A percentile compares a stretch with the other conserved stretches of the same genome.
Evolutionary conservation across 2,329 filamentous ascomycete species (phyloP).

Genomic region (Dendrostoma leiphaemia): DNA sequence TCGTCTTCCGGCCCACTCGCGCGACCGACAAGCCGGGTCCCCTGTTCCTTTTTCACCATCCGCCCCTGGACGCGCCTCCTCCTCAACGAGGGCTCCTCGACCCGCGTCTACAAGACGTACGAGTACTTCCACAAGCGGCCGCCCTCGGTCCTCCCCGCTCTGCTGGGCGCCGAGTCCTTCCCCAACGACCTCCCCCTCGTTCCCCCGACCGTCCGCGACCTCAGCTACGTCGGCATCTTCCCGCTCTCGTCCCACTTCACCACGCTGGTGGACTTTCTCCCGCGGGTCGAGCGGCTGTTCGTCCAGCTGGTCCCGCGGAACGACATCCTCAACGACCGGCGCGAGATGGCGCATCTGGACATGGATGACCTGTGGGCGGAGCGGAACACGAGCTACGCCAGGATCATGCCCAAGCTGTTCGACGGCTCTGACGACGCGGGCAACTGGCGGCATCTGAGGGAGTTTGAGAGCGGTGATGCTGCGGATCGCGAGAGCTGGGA

Average conservation of each 20-base stretch:
- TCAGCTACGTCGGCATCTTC: slow-evolving; percentile 66
- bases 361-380: slow-evolving; percentile 51
- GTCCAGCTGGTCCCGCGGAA: slow-evolving; percentile 46
- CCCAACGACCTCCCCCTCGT: slow-evolving; percentile 36
- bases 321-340: slow-evolving; percentile 31
- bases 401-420: slow-evolving; percentile 42
- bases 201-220: slow-evolving; percentile 40
- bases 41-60: slow-evolving; percentile 51
- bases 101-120: slow-evolving; percentile 68
- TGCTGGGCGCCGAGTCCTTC: slow-evolving; percentile 42
- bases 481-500: slow-evolving; percentile 45
- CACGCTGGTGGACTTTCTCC: slow-evolving; percentile 45
- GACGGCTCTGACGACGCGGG: slow-evolving; percentile 19
- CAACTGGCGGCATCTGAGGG: slow-evolving; percentile 42
- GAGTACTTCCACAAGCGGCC: slow-evolving; percentile 67
- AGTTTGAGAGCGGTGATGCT: slow-evolving; percentile 50
- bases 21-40: slow-evolving; percentile 17
- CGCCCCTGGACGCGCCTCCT: slow-evolving; percentile 63
- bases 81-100: slow-evolving; percentile 74
- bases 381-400: slow-evolving; percentile 47
- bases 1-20: slow-evolving; percentile 4
- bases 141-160: slow-evolving; percentile 57
- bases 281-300: slow-evolving; percentile 50
- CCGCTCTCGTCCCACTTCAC: slow-evolving; percentile 62
- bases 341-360: slow-evolving; percentile 38